Base-by-base conservation (phyloP, 495 filamentous ascomycete species). In the Penicillium arizonense region DNA sequence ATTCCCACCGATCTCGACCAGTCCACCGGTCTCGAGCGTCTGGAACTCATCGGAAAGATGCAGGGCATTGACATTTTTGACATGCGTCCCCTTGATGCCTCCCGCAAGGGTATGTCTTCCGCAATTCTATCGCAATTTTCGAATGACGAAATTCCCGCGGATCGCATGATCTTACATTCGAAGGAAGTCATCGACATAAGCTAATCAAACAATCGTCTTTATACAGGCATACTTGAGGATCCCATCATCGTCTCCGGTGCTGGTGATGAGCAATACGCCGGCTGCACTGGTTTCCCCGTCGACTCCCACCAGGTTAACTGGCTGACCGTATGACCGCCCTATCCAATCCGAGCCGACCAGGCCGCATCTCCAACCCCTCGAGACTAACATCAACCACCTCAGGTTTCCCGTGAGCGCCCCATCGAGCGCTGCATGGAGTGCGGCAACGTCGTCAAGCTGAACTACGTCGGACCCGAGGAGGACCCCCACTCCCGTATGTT, bases 21-120 rank as follows among this genome's bases (percentile, higher is more conserved):
- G 72, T 77, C 93, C 39, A 97, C 94, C 57, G 94, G 94, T 83
- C 80, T 99, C 45, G 94, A 99, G 80, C 93, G 94, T 77, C 83
- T 99, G 63, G 94, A 99, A 74, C 92, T 99, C 63, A 78, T 97
- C 74, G 94, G 94, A 73, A 99, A 99, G 83, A 96, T 97, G 87
- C 89, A 97, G 79, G 90, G 94, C 59, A 80, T 99, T 56, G 94
- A 99, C 72, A 80, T 97, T 67, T 99, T 97, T 76, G 95, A 99
- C 74, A 96, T 96, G 92, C 87, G 85, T 74, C 95, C 94, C 39
- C 80, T 99, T 57, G 92, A 96, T 77, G 82, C 94, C 33, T 92
- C 87, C 59, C 84, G 94, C 54, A 85, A 83, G 78, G 91, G 89
- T 90, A 76, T 51, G 82, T 66, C 28, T 49, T 14, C 24, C 32